Evolutionary conservation across 352 stramenopile species (phyloP).

Genomic region (Pythium phragmitis): DNA sequence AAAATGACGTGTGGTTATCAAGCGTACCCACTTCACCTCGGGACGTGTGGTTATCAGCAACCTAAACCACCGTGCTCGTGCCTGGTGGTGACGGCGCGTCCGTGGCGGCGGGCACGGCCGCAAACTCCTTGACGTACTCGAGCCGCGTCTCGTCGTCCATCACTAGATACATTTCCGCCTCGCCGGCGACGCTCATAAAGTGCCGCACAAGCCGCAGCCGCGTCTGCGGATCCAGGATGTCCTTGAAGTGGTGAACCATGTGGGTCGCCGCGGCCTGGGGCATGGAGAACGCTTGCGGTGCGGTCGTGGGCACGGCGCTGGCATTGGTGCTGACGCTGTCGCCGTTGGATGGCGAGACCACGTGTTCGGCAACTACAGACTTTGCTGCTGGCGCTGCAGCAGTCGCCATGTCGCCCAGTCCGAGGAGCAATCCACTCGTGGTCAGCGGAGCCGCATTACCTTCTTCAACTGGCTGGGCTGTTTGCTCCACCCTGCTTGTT

Average conservation of each 20-base stretch:
- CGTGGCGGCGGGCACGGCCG: background rate
- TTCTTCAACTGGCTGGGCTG: background rate
- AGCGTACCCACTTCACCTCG: conserved; percentile 14
- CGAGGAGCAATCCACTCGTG: conserved; percentile 19
- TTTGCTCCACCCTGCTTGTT: background rate
- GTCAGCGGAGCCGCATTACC: background rate
- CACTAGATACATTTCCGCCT: conserved; percentile 46
- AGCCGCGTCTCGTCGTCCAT: conserved; percentile 49
- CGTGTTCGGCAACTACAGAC: background rate
- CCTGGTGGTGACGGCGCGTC: conserved; percentile 3
- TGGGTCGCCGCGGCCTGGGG: conserved; percentile 40
- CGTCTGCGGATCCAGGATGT: conserved; percentile 29
- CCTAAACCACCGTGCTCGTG: background rate
- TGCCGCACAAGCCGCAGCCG: conserved; percentile 44
- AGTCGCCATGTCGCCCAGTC: conserved; percentile 13
- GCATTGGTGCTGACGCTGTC: background rate
- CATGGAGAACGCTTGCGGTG: conserved; percentile 11
- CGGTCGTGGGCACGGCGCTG: background rate
- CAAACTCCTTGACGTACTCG: conserved; percentile 52
- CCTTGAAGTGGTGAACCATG: conserved; percentile 44
- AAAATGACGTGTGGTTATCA: conserved; percentile 21
- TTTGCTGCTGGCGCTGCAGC: background rate
- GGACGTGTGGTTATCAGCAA: conserved; percentile 23
- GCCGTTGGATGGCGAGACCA: background rate
- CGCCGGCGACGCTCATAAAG: conserved; percentile 32